Conservation (phyloP, 2,329 filamentous ascomycete species). For the Beauveria rudraprayagi region DNA sequence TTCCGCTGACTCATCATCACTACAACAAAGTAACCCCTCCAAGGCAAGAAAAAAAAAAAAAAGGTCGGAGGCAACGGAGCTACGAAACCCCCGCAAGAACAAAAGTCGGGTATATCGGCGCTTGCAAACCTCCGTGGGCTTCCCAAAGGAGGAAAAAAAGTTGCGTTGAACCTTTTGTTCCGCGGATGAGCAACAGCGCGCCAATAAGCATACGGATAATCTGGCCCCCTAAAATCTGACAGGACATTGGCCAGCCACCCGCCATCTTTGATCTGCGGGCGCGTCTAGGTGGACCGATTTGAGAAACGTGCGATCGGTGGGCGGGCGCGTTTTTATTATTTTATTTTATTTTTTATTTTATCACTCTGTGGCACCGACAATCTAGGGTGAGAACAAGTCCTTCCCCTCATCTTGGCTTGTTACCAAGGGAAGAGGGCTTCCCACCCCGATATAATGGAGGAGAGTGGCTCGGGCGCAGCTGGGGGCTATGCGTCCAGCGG, state of each 20-base stretch:
- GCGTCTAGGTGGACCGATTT: background rate
- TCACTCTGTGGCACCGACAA: background rate
- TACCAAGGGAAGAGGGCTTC: background rate
- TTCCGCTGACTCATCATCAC: background rate
- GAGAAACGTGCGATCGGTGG: background rate
- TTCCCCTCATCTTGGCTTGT: background rate
- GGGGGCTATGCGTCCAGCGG: background rate
- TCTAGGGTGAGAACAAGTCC: background rate
- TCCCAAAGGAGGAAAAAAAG: background rate
- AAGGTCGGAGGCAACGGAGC: background rate
- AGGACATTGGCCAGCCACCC: background rate
- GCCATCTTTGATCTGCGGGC: background rate
- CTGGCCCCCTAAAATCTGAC: too few relatives aligned
- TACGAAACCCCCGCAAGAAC: background rate
- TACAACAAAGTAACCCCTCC: too few relatives aligned
- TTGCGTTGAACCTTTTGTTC: background rate
- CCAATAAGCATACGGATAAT: too few relatives aligned
- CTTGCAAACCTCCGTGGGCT: slow-evolving; percentile 6
- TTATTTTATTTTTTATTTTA: too few relatives aligned
- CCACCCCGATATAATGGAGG: background rate
- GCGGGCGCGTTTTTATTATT: background rate
- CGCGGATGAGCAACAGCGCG: too few relatives aligned
- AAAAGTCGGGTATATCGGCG: slow-evolving; percentile 5
- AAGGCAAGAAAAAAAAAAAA: background rate
- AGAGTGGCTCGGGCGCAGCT: background rate